Evolutionary conservation across 805 yeast genomes (phyloP).

Genomic region (Priceomyces carsonii): DNA sequence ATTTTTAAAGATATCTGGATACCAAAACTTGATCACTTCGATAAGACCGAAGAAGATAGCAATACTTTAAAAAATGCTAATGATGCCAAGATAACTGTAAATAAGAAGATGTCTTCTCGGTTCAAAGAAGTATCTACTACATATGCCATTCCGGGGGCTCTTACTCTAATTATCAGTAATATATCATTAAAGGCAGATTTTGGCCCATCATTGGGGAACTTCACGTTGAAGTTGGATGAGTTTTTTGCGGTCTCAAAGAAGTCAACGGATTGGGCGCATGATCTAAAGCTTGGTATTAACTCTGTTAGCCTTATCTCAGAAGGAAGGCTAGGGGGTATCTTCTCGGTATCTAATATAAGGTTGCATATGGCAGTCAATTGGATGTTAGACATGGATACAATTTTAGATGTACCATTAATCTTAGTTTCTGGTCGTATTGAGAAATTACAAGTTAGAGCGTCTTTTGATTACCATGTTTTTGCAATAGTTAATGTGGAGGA

Average conservation of each 20-base stretch:
- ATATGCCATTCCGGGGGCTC: conserved; percentile 72
- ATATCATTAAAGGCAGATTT: conserved; percentile 64
- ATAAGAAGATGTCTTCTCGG: conserved; percentile 43
- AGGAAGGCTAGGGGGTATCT: conserved; percentile 79
- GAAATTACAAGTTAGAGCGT: conserved; percentile 56
- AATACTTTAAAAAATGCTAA: neutral
- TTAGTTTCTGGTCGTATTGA: conserved; percentile 58
- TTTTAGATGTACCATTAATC: conserved; percentile 65
- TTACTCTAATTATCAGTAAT: conserved; percentile 56
- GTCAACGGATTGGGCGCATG: conserved; percentile 68
- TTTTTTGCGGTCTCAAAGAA: conserved; percentile 73
- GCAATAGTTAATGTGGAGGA: conserved; percentile 56
- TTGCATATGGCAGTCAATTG: conserved; percentile 71
- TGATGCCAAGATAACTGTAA: conserved; percentile 20
- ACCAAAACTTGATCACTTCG: conserved; percentile 31
- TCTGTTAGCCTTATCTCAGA: conserved; percentile 51
- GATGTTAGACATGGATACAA: conserved; percentile 47
- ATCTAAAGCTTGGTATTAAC: conserved; percentile 61
- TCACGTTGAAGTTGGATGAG: conserved; percentile 54
- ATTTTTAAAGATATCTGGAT: conserved; percentile 83
- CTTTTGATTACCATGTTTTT: conserved; percentile 86
- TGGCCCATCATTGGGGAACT: conserved; percentile 79
- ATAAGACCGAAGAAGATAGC: neutral
- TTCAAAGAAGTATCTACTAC: conserved; percentile 61
- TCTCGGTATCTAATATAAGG: conserved; percentile 50